Evolutionary conservation across 2,329 filamentous ascomycete species (phyloP).

Genomic region (Arthrobotrys conoides): DNA sequence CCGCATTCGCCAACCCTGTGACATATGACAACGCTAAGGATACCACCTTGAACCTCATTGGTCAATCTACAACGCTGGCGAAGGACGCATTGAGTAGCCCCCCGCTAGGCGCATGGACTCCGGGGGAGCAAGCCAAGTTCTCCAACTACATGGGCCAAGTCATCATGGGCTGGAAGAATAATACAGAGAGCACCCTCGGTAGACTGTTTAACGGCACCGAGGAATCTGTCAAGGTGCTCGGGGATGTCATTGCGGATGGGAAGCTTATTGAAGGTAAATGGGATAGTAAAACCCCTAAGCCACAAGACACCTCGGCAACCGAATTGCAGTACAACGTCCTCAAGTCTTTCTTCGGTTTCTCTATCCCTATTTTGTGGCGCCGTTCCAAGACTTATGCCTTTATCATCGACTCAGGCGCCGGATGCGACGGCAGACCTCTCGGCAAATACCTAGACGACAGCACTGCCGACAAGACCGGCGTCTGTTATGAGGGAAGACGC

Average conservation of each 20-base stretch:
- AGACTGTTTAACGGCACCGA: conserved; percentile 64
- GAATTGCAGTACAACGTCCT: not conserved
- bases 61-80: conserved; percentile 64
- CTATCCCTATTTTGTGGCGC: conserved; percentile 62
- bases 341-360: not conserved
- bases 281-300: not conserved
- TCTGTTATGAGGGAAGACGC: conserved; percentile 62
- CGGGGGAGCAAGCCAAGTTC: conserved; percentile 63
- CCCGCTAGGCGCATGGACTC: conserved; percentile 63
- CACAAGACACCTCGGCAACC: not conserved
- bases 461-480: conserved; percentile 62
- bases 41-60: conserved; percentile 64
- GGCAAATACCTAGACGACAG: conserved; percentile 63
- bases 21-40: conserved; percentile 64
- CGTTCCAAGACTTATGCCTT: conserved; percentile 64
- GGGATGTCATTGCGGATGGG: conserved; percentile 64
- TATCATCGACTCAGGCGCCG: conserved; percentile 65
- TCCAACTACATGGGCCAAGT: conserved; percentile 64
- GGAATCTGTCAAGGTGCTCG: conserved; percentile 63
- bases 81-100: conserved; percentile 62
- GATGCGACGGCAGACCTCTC: conserved; percentile 63
- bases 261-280: conserved; percentile 61
- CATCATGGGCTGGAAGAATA: conserved; percentile 64
- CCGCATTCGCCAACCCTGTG: conserved; percentile 58
- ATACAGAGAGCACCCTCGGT: conserved; percentile 47